These are phyloP conservation scores for Pythium brassicae DNA, from an alignment of 352 stramenopile genomes.

Conservation along the genomic window DNA sequence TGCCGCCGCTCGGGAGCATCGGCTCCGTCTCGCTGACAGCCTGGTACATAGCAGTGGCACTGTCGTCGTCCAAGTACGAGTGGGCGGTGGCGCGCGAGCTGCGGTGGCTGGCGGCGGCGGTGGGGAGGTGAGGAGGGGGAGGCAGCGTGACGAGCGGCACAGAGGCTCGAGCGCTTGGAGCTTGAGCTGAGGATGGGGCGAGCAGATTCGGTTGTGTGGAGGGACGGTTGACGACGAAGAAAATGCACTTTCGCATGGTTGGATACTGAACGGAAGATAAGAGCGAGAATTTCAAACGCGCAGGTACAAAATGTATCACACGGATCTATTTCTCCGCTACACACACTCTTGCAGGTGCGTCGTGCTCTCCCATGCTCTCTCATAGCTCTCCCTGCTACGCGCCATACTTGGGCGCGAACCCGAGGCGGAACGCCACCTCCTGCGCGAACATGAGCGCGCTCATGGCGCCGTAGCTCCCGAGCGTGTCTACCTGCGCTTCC, in stretches of 20 bases:
- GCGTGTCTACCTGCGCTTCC: constrained; percentile 40
- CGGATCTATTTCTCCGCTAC: not conserved
- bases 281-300: too few relatives aligned
- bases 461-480: constrained; percentile 67
- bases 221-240: too few relatives aligned
- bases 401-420: constrained; percentile 73
- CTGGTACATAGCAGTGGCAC: constrained; percentile 54
- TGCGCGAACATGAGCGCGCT: constrained; percentile 67
- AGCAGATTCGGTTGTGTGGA: too few relatives aligned
- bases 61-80: constrained; percentile 14
- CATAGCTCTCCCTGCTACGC: constrained; percentile 21
- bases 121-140: not conserved
- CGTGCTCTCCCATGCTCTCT: not conserved
- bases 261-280: too few relatives aligned
- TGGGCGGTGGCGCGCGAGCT: constrained; percentile 10
- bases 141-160: not conserved
- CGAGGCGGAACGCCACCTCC: constrained; percentile 76
- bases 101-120: not conserved
- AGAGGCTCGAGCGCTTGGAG: not conserved
- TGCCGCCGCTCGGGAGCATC: constrained; percentile 53
- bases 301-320: not conserved
- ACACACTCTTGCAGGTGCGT: not conserved
- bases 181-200: too few relatives aligned
- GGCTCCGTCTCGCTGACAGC: constrained; percentile 65
- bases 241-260: too few relatives aligned